Evolutionary conservation across 2,329 filamentous ascomycete species (phyloP), one percentile per base, ranked within the genome.

Genomic region (Paramyrothecium sp.): DNA sequence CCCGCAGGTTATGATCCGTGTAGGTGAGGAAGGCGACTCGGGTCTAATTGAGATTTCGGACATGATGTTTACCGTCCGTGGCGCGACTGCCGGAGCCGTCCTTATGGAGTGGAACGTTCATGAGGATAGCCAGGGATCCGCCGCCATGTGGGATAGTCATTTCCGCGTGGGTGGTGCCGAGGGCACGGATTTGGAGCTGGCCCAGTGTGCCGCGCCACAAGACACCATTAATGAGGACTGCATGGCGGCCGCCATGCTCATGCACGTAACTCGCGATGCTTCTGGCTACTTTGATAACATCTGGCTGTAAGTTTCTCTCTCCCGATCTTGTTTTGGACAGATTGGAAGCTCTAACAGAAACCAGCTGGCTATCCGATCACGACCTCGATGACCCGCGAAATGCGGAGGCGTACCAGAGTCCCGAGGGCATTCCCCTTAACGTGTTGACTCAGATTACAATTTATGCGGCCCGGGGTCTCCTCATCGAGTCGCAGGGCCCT

Each of bases 131-230:
- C 55, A 79, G 80, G 61, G 86, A 86, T 30, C 61, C 0, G 65
- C 63, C 0, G 65, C 56, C 11, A 52, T 62, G 53, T 62, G 58
- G 60, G 63, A 62, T 48, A 56, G 30, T 13, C 89, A 94, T 72
- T 81, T 89, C 70, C 86, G 90, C 63, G 81, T 93, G 58, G 89
- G 89, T 62, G 90, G 90, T n/a, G 83, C 82, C 30, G 81, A 81
- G 2, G 89, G 89, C 44, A 89, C 88, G 17, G 74, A 86, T 54
- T 79, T 92, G 10, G 84, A 87, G 67, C 80, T 81, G 22, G 78
- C 83, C 65, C 82, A 77, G 19, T 91, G 87, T 58, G 82, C 82
- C 5, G 75, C 75, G 53, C 67, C 73, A 26, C 74, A 72, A n/a
- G 78, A 80, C 26, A 72, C 70, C 3, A 78, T 82, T 58, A 83